These are phyloP conservation scores for Teratosphaeria pseudoeucalypti DNA, from an alignment of 2,329 filamentous ascomycete species.

Conservation along the genomic window DNA sequence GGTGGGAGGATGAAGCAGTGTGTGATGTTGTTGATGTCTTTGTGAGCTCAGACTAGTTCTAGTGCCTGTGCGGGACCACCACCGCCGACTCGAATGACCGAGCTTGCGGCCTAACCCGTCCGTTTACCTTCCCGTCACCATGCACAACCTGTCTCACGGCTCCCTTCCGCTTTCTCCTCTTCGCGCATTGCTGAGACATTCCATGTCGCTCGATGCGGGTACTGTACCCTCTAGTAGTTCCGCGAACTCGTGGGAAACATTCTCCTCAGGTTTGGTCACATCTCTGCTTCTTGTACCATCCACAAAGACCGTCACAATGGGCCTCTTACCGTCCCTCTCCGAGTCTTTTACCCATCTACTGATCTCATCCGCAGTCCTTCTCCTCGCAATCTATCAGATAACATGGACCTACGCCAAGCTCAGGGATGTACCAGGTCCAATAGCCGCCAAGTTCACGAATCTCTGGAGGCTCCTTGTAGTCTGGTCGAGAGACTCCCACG, in stretches of 20 bases:
- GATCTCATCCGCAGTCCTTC: constrained; percentile 5
- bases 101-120: background rate
- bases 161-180: background rate
- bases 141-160: background rate
- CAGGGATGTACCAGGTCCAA: constrained; percentile 39
- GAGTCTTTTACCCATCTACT: constrained; percentile 4
- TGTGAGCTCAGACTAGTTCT: background rate
- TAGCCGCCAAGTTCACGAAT: constrained; percentile 45
- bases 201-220: background rate
- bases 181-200: background rate
- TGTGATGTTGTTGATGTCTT: background rate
- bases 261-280: background rate
- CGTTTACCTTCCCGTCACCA: background rate
- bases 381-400: constrained; percentile 5
- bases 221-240: background rate
- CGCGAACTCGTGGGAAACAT: background rate
- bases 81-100: background rate
- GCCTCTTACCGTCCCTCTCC: background rate
- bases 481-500: constrained; percentile 52
- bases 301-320: no score
- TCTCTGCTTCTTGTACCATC: no score
- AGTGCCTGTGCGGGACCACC: background rate
- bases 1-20: background rate
- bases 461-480: constrained; percentile 31
- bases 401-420: constrained; percentile 9